phyloP scores from a whole-genome alignment of 1,139 yeast genomes.

The Blastobotrys malaysiensis region DNA sequence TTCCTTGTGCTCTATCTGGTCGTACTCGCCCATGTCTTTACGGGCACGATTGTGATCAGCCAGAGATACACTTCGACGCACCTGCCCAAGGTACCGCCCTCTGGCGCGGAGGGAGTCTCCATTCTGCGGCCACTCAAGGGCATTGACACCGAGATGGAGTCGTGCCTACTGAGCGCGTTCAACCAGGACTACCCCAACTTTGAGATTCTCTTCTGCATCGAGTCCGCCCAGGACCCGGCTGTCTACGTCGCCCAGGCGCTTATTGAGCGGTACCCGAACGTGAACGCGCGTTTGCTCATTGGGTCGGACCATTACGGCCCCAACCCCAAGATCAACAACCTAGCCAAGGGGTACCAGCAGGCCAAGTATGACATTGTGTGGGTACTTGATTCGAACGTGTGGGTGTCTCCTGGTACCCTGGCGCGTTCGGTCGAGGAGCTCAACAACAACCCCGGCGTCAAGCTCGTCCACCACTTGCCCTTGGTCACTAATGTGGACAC shows the following conservation, averaged over 20 bases:
- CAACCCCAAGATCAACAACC: slow-evolving; percentile 82
- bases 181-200: slow-evolving; percentile 64
- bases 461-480: slow-evolving; percentile 77
- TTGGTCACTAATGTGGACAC: slow-evolving; percentile 45
- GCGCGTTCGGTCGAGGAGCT: slow-evolving; percentile 60
- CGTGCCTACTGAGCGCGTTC: slow-evolving; percentile 65
- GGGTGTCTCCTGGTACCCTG: slow-evolving; percentile 65
- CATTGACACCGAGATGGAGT: slow-evolving; percentile 65
- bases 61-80: slow-evolving; percentile 1
- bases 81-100: background rate
- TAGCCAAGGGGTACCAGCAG: slow-evolving; percentile 65
- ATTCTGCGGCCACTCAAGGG: slow-evolving; percentile 83
- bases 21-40: slow-evolving; percentile 11
- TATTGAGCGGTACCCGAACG: slow-evolving; percentile 48
- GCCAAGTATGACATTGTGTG: slow-evolving; percentile 74
- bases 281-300: slow-evolving; percentile 56
- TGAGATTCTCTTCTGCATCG: slow-evolving; percentile 75
- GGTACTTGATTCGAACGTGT: slow-evolving; percentile 86
- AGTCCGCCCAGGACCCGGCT: slow-evolving; percentile 57
- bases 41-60: slow-evolving; percentile 14
- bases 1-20: slow-evolving; percentile 18
- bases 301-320: slow-evolving; percentile 59
- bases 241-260: slow-evolving; percentile 51
- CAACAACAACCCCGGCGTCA: slow-evolving; percentile 42
- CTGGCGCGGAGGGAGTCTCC: slow-evolving; percentile 51